Conservation (phyloP, 2,329 filamentous ascomycete genomes). For the Fusarium albosuccineum region DNA sequence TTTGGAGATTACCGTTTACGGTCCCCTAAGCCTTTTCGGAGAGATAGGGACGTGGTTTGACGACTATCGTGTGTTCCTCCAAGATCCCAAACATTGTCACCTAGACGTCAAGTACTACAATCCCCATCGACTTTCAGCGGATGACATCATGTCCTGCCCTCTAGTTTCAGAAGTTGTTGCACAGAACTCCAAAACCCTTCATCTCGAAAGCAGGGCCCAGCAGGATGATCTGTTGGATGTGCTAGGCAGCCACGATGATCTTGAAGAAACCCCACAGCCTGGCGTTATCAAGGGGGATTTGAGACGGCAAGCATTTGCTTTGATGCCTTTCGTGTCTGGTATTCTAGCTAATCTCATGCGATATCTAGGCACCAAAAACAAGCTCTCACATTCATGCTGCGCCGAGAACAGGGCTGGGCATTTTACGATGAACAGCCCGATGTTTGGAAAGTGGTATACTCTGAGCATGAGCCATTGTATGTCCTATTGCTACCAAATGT, state of each 20-base stretch:
- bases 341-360: too few relatives aligned
- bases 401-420: conserved; percentile 54
- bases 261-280: conserved; percentile 49
- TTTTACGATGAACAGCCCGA: conserved; percentile 45
- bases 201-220: conserved; percentile 15
- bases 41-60: conserved; percentile 50
- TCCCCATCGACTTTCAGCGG: conserved; percentile 50
- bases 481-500: too few relatives aligned
- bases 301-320: conserved; percentile 35
- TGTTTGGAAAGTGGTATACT: conserved; percentile 51
- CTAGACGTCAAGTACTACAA: conserved; percentile 51
- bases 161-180: conserved; percentile 6
- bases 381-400: conserved; percentile 58
- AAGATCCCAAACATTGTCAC: conserved; percentile 50
- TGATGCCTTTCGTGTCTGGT: too few relatives aligned
- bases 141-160: background rate
- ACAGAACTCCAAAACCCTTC: background rate
- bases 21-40: conserved; percentile 42
- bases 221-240: conserved; percentile 42
- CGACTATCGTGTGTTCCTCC: conserved; percentile 49
- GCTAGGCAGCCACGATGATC: conserved; percentile 40
- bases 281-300: conserved; percentile 38
- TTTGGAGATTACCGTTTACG: too few relatives aligned
- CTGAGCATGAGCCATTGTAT: conserved; percentile 37
- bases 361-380: conserved; percentile 62